Evolutionary conservation across 257 asterid species (phyloP).

Genomic region (Solanum ossicruentum): DNA sequence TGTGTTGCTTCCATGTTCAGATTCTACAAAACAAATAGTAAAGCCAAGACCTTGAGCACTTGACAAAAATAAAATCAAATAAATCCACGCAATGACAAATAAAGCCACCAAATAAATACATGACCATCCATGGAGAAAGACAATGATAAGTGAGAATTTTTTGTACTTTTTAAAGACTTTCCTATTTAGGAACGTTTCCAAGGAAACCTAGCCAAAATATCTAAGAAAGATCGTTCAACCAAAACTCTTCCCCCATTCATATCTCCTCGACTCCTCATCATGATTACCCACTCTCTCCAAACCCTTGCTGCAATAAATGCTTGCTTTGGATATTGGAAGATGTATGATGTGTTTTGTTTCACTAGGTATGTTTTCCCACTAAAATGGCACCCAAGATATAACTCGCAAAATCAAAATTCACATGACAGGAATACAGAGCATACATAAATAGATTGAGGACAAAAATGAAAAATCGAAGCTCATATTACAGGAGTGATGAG

Average conservation of each 20-base stretch:
- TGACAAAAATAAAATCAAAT: background rate
- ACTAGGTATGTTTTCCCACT: background rate
- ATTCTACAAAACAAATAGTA: constrained; percentile 39
- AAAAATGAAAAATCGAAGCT: background rate
- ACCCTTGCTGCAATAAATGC: background rate
- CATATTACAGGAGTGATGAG: background rate
- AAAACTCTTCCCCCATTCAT: background rate
- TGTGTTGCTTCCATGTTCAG: constrained; percentile 64
- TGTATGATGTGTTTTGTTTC: background rate
- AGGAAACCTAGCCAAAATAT: background rate
- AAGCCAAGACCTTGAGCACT: background rate
- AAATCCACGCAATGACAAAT: constrained; percentile 1
- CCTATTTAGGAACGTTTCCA: background rate
- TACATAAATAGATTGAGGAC: background rate
- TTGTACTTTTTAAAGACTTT: background rate
- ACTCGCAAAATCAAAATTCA: background rate
- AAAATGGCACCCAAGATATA: background rate
- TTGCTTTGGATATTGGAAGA: background rate
- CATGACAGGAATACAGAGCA: background rate
- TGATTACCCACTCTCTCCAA: background rate
- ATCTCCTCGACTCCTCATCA: background rate
- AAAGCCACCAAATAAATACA: background rate
- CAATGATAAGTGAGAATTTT: background rate
- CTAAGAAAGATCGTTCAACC: background rate
- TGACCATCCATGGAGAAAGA: background rate